Evolutionary conservation across 2,329 filamentous ascomycete genomes (phyloP).

Genomic region (Aspergillus glaucus): DNA sequence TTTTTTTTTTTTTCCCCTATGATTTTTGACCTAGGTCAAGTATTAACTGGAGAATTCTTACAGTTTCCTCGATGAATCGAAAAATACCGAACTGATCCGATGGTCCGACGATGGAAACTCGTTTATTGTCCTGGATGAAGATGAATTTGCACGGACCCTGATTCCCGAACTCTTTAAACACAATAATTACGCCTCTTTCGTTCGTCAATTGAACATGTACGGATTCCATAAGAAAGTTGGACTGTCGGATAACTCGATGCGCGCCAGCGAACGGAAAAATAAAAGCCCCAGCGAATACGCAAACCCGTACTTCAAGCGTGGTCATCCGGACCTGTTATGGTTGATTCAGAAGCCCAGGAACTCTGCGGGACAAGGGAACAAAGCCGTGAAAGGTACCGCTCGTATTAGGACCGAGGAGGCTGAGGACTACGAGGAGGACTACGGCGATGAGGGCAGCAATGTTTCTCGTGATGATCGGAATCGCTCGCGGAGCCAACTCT

Average conservation of each 20-base stretch:
- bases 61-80: conserved; percentile 88
- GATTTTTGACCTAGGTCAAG: background rate
- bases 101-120: conserved; percentile 97
- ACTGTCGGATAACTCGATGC: conserved; percentile 94
- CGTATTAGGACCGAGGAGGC: conserved; percentile 53
- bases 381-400: conserved; percentile 42
- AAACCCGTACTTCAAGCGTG: conserved; percentile 91
- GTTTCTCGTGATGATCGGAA: conserved; percentile 28
- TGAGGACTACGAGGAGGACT: conserved; percentile 54
- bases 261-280: conserved; percentile 91
- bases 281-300: conserved; percentile 98
- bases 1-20: background rate
- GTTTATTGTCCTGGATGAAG: conserved; percentile 93
- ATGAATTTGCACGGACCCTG: conserved; percentile 70
- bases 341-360: conserved; percentile 93
- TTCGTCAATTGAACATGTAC: conserved; percentile 64
- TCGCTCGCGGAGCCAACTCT: conserved; percentile 35
- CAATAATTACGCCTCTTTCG: conserved; percentile 73
- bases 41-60: conserved; percentile 9
- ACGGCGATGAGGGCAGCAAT: conserved; percentile 35
- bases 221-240: conserved; percentile 67
- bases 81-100: conserved; percentile 89
- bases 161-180: conserved; percentile 74
- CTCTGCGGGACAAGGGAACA: conserved; percentile 48
- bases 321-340: conserved; percentile 88